Base-by-base conservation (phyloP, 805 yeast species). In the Monosporozyma yasuniensis region DNA sequence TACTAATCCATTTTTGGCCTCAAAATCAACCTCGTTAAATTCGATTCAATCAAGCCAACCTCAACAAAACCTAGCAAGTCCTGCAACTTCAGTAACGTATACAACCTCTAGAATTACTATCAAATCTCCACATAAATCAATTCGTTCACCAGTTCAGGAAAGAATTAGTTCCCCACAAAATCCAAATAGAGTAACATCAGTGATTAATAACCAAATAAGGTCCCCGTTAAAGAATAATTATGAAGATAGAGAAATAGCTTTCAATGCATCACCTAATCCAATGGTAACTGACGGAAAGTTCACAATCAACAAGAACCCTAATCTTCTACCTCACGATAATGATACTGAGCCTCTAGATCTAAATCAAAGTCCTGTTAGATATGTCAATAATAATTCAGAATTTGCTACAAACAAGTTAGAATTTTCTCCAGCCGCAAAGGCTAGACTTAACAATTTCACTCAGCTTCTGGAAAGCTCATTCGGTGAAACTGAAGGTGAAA, bases 101-200 rank as follows among this genome's bases (percentile, higher is more conserved):
- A 67, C 68, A 9, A 67, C 67, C 1, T 67, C 71, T 1, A 61
- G 71, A 49, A 66, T 67, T 16, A 56, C 64, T n/a, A 65, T 65
- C 7, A 53, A 61, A 18, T 63, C 68, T 14, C 66, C 69, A 18
- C 57, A 55, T 38, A 59, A 48, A 42, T 44, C 48, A 10, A 21
- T 43, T 11, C 43, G 44, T 18, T 54, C 51, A 14, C 48, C 51
- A 3, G 44, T 23, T 10, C 27, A 42, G n/a, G 49, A 47, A 47
- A 28, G 46, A 23, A n/a, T 34, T 5, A 14, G 41, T 16, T 47
- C 49, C 8, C 49, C 49, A 23, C 65, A 61, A 45, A 54, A 60
- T 43, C 52, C 60, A 3, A 64, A 64, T 46, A 60, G 69, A 49
- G 56, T 63, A 11, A 60, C 67, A 2, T 59, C 66, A 5, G 59